Conservation (phyloP, 768 basidiomycete species). For the Lactarius quietus region DNA sequence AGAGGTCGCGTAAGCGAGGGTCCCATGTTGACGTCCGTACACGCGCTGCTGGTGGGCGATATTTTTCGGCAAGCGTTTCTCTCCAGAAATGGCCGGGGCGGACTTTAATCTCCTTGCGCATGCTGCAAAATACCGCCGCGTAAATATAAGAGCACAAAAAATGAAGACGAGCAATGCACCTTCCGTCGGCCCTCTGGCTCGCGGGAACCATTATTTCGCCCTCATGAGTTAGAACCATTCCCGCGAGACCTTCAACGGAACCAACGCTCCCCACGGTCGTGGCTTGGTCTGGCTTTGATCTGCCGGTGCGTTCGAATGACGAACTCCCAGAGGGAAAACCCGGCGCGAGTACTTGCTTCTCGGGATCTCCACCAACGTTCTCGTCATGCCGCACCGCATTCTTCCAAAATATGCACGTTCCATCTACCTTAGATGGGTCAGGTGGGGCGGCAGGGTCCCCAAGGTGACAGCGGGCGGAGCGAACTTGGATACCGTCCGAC, state of each 20-base stretch:
- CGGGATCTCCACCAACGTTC: background rate
- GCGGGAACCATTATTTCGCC: slow-evolving; percentile 15
- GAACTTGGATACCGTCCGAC: slow-evolving; percentile 16
- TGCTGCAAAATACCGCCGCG: background rate
- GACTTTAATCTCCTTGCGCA: slow-evolving; percentile 16
- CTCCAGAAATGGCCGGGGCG: slow-evolving; percentile 6
- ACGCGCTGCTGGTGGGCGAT: slow-evolving; percentile 17
- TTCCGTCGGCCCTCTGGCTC: slow-evolving; percentile 20
- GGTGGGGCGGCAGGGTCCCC: slow-evolving; percentile 1
- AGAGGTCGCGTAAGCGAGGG: background rate
- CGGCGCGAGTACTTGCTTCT: background rate
- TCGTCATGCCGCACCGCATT: background rate
- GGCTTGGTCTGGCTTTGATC: background rate
- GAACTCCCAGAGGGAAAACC: background rate
- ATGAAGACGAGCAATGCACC: background rate
- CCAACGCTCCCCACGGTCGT: background rate
- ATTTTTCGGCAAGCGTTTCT: slow-evolving; percentile 12
- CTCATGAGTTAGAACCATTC: slow-evolving; percentile 7
- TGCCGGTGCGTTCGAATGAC: background rate
- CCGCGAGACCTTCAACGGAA: slow-evolving; percentile 2
- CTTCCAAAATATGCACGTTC: slow-evolving; percentile 8
- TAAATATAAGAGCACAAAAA: background rate
- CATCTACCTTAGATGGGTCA: slow-evolving; percentile 1
- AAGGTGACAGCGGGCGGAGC: background rate
- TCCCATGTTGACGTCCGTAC: slow-evolving; percentile 18